phyloP scores from a whole-genome alignment of 352 stramenopile genomes.

The Phytopythium montanum region DNA sequence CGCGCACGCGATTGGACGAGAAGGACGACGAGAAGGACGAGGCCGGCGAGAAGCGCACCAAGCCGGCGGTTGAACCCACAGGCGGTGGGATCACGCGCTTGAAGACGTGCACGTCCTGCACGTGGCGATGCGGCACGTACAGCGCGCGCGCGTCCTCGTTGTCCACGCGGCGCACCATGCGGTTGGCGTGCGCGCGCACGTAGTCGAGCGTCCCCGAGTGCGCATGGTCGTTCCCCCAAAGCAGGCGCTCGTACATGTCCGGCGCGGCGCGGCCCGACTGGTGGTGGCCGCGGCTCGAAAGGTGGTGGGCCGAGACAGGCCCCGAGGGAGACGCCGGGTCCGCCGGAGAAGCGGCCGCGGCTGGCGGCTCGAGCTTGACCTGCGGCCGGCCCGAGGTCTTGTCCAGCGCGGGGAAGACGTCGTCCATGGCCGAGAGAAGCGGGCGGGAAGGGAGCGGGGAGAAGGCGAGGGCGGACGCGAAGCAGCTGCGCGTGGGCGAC shows the following conservation, averaged over 20 bases:
- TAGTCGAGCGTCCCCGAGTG: conserved; percentile 49
- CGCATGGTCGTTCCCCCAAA: conserved; percentile 36
- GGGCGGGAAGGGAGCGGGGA: too few relatives aligned
- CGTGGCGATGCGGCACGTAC: conserved; percentile 52
- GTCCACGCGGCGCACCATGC: conserved; percentile 34
- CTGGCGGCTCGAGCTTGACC: not conserved
- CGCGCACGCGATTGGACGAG: conserved; percentile 13
- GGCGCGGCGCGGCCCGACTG: conserved; percentile 6
- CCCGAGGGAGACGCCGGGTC: not conserved
- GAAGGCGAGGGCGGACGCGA: too few relatives aligned
- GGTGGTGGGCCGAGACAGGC: too few relatives aligned
- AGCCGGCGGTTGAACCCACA: conserved; percentile 3
- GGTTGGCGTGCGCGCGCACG: conserved; percentile 44
- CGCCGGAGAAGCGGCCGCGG: not conserved
- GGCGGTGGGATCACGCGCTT: conserved; percentile 27
- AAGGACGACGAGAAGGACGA: conserved; percentile 27
- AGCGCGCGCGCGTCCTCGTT: conserved; percentile 45
- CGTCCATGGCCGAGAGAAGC: conserved; percentile 3
- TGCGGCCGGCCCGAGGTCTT: not conserved
- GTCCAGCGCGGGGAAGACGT: not conserved
- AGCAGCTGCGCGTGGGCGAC: too few relatives aligned
- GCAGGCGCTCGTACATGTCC: conserved; percentile 28
- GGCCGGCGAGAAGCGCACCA: conserved; percentile 11
- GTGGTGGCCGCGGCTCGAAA: not conserved
- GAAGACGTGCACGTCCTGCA: conserved; percentile 68